Evolutionary conservation across 1,284 basidiomycete species (phyloP), one percentile per base, ranked within the genome.

Genomic region (Amylostereum areolatum): DNA sequence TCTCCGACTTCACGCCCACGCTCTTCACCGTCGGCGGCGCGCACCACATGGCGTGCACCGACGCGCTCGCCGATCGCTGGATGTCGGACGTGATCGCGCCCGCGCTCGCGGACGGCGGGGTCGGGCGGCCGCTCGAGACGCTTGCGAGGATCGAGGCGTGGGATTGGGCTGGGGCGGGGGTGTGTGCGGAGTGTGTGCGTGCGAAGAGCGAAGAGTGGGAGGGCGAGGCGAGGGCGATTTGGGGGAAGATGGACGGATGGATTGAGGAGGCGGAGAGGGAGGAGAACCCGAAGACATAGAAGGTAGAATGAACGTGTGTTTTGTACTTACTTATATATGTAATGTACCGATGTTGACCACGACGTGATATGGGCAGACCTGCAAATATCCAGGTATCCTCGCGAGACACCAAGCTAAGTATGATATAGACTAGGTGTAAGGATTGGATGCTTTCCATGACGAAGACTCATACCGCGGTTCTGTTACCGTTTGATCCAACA

Each of bases 31-130:
- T 83, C 37, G 75, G 82, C 12, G 73, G 77, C 5, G 81, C 81
- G 11, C 66, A 72, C 2, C 85, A 88, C 59, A 85, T 86, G 83
- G 67, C 66, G 2, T 89, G 86, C 62, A 87, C 84, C 7, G 79
- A 85, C 59, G 65, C 79, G 0, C 73, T 88, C 49, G 85, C 83
- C 0, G 80, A 82, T 49, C 71, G 66, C 46, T 89, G 85, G 85
- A 83, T 86, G 74, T 56, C 70, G 11, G 67, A 79, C 34, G 82
- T 88, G 9, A 82, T 84, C 36, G 68, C 76, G 43, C 81, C 80
- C 9, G 82, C 83, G 0, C 70, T 88, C 27, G 66, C 67, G 7
- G 66, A 71, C 48, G 74, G 75, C 46, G 77, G 78, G 11, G 80
- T 82, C 43, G 83, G 78, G 52, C 79, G 77, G 49, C 85, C 86